Evolutionary conservation across 495 filamentous ascomycete species (phyloP), one percentile per base, ranked within the genome.

Genomic region (Elaphomyces granulatus): DNA sequence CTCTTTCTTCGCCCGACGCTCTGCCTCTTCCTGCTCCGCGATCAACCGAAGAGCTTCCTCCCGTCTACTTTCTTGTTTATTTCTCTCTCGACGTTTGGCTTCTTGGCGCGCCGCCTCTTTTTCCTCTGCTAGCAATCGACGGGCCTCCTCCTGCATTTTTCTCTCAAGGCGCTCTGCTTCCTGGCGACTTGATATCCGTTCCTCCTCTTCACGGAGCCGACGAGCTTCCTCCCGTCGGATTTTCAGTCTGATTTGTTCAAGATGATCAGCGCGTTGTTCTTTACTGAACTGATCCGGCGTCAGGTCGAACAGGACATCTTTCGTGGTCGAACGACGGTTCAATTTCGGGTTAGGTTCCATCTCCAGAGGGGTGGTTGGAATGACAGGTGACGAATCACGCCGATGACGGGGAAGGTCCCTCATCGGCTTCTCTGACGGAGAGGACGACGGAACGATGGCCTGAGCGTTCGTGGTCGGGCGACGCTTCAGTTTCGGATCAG

Each of bases 261-360:
- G 64, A 6, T 56, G 60, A 34, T 47, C 52, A 12, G 58, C 52
- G 16, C 56, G 54, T 39, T 61, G 58, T 37, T 70, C 62, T 32
- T 58, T 55, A 18, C 67, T 63, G 9, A 49, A 59, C 47, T 68
- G 64, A 42, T 71, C 67, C 34, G 67, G 50, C 1, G 69, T 67
- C 41, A 70, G 43, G 21, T 64, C 54, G 42, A 71, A 71, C 17
- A 55, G 53, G 8, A 71, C 69, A 19, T 71, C 66, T 43, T 58
- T 67, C 1, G 45, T 21, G 2, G 63, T 59, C 15, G 47, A 54
- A 19, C 62, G 58, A 31, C 61, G 68, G 30, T 60, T 62, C 14
- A 54, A 42, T 8, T 38, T 54, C 2, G 58, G 46, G 4, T 41
- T 32, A 15, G 40, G 38, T 9, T 12, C 40, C n/a, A 51, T 44